A percentile compares a stretch with the other conserved stretches of the same genome.
These are phyloP conservation scores for Globisporangium cederbergense DNA, from an alignment of 352 stramenopile species.

Conservation along the genomic window DNA sequence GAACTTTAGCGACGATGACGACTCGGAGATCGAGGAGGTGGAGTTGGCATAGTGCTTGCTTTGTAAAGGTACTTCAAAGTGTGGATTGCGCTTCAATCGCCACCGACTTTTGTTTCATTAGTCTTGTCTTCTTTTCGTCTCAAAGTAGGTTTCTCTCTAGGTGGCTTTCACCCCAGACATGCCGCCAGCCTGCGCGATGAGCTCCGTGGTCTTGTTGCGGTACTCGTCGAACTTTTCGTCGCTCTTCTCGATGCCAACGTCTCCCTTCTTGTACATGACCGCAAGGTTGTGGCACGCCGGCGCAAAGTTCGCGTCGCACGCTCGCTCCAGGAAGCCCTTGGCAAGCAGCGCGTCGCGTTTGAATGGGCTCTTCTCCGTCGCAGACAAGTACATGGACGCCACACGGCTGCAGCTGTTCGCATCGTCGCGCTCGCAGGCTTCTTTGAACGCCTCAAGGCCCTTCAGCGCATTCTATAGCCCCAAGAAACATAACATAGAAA, in stretches of 20 bases:
- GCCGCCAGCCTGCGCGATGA: slow-evolving; percentile 73
- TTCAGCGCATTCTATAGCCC: slow-evolving; percentile 52
- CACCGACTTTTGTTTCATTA: background rate
- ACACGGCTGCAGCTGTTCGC: slow-evolving; percentile 82
- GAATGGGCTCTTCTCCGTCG: slow-evolving; percentile 28
- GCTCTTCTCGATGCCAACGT: slow-evolving; percentile 63
- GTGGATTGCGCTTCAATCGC: background rate
- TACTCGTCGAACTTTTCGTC: slow-evolving; percentile 72
- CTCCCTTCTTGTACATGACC: slow-evolving; percentile 88
- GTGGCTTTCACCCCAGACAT: slow-evolving; percentile 39
- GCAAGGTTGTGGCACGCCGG: slow-evolving; percentile 87
- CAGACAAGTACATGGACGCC: slow-evolving; percentile 67
- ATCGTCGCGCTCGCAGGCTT: slow-evolving; percentile 72
- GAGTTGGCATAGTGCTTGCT: slow-evolving; percentile 22
- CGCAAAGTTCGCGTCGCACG: slow-evolving; percentile 83
- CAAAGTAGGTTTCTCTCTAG: slow-evolving; percentile 20
- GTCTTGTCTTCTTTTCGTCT: background rate
- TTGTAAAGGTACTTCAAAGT: background rate
- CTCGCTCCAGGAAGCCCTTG: slow-evolving; percentile 66
- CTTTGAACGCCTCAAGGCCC: slow-evolving; percentile 65
- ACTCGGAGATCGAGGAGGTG: slow-evolving; percentile 65
- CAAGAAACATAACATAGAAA: background rate
- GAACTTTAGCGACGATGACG: slow-evolving; percentile 31
- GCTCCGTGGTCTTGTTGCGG: slow-evolving; percentile 66
- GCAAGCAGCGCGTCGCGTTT: slow-evolving; percentile 49